phyloP scores from a whole-genome alignment of 345 rosid species.

The Litchi chinensis region DNA sequence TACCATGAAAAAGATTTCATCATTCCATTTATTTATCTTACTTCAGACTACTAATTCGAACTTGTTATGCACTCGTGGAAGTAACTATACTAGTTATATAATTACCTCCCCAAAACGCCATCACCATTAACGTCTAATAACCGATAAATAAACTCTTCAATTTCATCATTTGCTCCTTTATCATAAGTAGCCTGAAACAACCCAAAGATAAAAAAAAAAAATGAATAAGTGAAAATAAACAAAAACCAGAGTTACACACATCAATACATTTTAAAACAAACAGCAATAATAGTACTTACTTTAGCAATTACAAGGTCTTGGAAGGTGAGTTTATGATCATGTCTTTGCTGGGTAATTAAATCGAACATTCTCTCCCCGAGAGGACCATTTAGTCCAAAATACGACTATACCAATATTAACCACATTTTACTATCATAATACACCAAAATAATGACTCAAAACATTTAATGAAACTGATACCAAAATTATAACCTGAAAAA shows the following conservation, averaged over 20 bases:
- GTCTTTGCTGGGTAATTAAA: constrained; percentile 61
- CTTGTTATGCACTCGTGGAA: not conserved
- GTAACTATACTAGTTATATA: not conserved
- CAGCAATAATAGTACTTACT: constrained; percentile 33
- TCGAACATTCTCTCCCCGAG: constrained; percentile 70
- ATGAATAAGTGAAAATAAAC: not conserved
- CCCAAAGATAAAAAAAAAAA: constrained; percentile 5
- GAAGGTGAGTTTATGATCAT: constrained; percentile 57
- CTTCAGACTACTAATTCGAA: too few relatives aligned
- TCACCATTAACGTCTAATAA: constrained; percentile 66
- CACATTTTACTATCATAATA: constrained; percentile 5
- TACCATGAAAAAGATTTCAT: too few relatives aligned
- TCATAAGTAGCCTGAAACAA: constrained; percentile 65
- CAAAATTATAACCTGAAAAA: constrained; percentile 60
- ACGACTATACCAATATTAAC: constrained; percentile 35
- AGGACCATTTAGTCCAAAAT: constrained; percentile 60
- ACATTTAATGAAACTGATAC: not conserved
- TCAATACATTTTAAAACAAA: not conserved
- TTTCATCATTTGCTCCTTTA: constrained; percentile 82
- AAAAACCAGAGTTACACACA: not conserved
- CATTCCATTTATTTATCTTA: too few relatives aligned
- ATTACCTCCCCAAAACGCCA: constrained; percentile 65
- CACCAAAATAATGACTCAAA: not conserved
- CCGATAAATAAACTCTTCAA: constrained; percentile 78
- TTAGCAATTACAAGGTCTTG: constrained; percentile 91